Evolutionary conservation across 2,329 filamentous ascomycete species (phyloP).

Genomic region (Clonostachys sp.): DNA sequence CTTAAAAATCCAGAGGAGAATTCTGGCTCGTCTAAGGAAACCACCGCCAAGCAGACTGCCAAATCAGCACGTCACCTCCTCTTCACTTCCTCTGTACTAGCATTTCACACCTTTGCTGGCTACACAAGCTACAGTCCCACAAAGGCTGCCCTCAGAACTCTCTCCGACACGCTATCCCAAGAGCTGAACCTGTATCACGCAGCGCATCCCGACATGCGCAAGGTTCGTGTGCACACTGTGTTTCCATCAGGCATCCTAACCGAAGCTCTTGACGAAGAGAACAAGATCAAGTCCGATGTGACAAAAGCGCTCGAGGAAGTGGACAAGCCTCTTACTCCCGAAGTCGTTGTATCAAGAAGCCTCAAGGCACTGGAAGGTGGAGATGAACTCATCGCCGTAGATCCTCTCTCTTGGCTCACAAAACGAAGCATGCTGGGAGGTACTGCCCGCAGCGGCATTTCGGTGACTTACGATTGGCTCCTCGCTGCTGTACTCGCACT

Average conservation of each 20-base stretch:
- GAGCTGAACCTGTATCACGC: conserved; percentile 67
- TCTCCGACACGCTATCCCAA: conserved; percentile 71
- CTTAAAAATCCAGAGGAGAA: conserved; percentile 22
- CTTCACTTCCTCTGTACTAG: conserved; percentile 69
- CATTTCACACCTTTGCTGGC: conserved; percentile 66
- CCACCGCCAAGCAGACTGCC: background rate
- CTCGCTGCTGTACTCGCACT: background rate
- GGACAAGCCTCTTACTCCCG: conserved; percentile 68
- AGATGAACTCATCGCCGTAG: conserved; percentile 1
- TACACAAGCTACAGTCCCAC: conserved; percentile 72
- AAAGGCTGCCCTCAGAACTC: conserved; percentile 71
- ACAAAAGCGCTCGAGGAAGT: conserved; percentile 69
- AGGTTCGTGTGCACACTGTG: conserved; percentile 66
- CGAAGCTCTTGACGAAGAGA: conserved; percentile 69
- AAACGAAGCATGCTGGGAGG: background rate
- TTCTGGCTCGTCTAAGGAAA: background rate
- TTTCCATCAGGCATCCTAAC: conserved; percentile 72
- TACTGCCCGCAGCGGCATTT: background rate
- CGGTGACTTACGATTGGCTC: background rate
- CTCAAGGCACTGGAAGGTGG: conserved; percentile 2
- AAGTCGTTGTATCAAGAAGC: conserved; percentile 1
- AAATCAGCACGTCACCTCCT: conserved; percentile 62
- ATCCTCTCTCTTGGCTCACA: background rate
- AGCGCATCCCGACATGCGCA: conserved; percentile 30
- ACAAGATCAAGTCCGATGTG: conserved; percentile 67